These are phyloP conservation scores for Calonectria hongkongensis DNA, from an alignment of 2,329 filamentous ascomycete species.

Conservation along the genomic window DNA sequence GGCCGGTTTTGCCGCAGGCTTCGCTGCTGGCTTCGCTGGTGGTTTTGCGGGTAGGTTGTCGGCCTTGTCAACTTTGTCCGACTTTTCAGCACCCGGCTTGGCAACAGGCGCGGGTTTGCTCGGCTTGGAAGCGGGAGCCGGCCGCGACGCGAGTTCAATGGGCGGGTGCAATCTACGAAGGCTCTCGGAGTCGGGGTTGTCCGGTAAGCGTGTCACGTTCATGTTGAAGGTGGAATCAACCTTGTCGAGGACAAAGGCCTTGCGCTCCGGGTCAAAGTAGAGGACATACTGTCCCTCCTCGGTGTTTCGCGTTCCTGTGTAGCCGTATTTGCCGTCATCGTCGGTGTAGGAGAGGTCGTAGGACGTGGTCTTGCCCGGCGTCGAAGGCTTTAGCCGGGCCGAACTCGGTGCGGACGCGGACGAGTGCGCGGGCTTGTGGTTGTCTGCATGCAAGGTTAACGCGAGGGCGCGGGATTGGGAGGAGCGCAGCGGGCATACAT, in stretches of 20 bases:
- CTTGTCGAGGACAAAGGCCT: constrained; percentile 88
- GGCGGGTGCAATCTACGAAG: constrained; percentile 81
- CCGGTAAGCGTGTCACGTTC: constrained; percentile 85
- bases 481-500: constrained; percentile 68
- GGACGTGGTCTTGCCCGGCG: constrained; percentile 69
- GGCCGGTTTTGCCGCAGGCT: constrained; percentile 43
- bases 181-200: constrained; percentile 77
- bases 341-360: constrained; percentile 75
- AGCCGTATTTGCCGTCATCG: constrained; percentile 74
- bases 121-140: constrained; percentile 39
- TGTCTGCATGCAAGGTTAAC: constrained; percentile 67
- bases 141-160: constrained; percentile 64
- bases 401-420: constrained; percentile 68
- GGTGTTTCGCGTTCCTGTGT: constrained; percentile 75
- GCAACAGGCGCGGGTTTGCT: constrained; percentile 44
- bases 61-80: constrained; percentile 1
- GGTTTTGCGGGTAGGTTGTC: background rate
- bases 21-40: constrained; percentile 20
- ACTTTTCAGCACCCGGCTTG: constrained; percentile 23
- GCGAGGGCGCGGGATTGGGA: background rate
- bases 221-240: constrained; percentile 90
- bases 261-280: constrained; percentile 83
- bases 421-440: constrained; percentile 75
- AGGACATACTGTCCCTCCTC: constrained; percentile 78
- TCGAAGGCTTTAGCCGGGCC: constrained; percentile 71